Base-by-base conservation (phyloP, 495 filamentous ascomycete genomes). In the Achaetomiella virescens region DNA sequence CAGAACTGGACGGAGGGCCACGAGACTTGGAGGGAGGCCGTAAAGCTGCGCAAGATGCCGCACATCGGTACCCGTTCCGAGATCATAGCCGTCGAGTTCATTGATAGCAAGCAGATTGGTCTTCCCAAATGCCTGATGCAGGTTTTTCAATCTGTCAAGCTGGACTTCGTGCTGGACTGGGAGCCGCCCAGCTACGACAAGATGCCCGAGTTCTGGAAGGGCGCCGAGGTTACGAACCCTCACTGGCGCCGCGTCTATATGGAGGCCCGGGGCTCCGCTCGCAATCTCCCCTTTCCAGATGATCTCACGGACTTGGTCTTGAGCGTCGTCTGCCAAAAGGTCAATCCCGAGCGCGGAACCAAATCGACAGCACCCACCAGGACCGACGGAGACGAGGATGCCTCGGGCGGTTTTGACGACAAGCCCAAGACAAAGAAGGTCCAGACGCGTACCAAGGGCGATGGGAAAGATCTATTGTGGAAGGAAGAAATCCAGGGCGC, bases 301-400 rank as follows among this genome's bases (percentile, higher is more conserved):
- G 54, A 56, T 2, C 46, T 56, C 10, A 56, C 45, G 4, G 54
- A 56, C 27, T n/a, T 56, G 44, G 47, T 56, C 2, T 3, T 49
- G 17, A 56, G 46, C 46, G 17, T 12, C 7, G 38, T 56, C 9
- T 37, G 46, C n/a, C n/a, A 27, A 5, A 50, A 14, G 14, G 10
- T 15, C 9, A 22, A 35, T 1, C 12, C 24, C 14, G 24, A 18
- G 52, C 8, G 3, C 35, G 20, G n/a, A 24, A 7, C 6, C 3
- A 9, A 8, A 24, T 8, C 14, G 11, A 12, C 18, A 10, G 7
- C 18, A 17, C 2, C 20, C 38, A 41, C 6, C n/a, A 24, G 11
- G 44, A 6, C 20, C 24, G 7, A n/a, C 25, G 44, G 15, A 47
- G 27, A 31, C 6, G 9, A 12, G 3, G 43, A 6, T 5, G 6